Conservation (phyloP, 768 basidiomycete species). For the Hydnum rufescens region DNA sequence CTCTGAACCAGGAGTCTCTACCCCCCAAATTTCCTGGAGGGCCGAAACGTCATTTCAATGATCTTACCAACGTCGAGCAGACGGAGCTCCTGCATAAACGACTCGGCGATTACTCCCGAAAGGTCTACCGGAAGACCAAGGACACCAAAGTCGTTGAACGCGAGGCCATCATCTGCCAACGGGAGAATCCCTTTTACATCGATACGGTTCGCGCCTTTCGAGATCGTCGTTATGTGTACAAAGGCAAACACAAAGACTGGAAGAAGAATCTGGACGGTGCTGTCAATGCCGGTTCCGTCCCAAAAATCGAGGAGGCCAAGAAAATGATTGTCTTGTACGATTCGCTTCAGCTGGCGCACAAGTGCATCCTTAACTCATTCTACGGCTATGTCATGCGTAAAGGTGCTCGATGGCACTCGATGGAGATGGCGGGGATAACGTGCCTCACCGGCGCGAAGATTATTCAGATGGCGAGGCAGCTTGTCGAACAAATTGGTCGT, state of each 20-base stretch:
- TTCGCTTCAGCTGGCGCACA: constrained; percentile 95
- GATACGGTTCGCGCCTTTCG: constrained; percentile 94
- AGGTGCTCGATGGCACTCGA: constrained; percentile 97
- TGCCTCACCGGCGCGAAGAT: constrained; percentile 94
- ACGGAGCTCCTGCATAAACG: constrained; percentile 88
- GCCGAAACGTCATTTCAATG: constrained; percentile 61
- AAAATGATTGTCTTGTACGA: constrained; percentile 99
- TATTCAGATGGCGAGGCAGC: constrained; percentile 94
- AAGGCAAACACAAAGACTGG: constrained; percentile 96
- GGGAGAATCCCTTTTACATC: constrained; percentile 97
- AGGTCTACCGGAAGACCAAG: constrained; percentile 96
- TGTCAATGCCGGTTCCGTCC: constrained; percentile 48
- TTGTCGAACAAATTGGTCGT: constrained; percentile 94
- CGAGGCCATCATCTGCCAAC: constrained; percentile 89
- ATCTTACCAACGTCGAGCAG: constrained; percentile 70
- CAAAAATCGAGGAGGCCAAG: constrained; percentile 89
- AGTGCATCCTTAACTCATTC: constrained; percentile 98
- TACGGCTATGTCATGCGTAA: constrained; percentile 99
- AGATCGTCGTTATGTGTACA: constrained; percentile 97
- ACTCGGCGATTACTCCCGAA: constrained; percentile 92
- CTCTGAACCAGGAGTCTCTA: constrained; percentile 84
- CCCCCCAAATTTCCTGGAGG: constrained; percentile 58
- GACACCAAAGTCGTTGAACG: constrained; percentile 90
- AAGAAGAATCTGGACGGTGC: constrained; percentile 87
- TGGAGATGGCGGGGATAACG: constrained; percentile 99